phyloP scores from a whole-genome alignment of 305 asterid genomes.

The Rubia balearica region DNA sequence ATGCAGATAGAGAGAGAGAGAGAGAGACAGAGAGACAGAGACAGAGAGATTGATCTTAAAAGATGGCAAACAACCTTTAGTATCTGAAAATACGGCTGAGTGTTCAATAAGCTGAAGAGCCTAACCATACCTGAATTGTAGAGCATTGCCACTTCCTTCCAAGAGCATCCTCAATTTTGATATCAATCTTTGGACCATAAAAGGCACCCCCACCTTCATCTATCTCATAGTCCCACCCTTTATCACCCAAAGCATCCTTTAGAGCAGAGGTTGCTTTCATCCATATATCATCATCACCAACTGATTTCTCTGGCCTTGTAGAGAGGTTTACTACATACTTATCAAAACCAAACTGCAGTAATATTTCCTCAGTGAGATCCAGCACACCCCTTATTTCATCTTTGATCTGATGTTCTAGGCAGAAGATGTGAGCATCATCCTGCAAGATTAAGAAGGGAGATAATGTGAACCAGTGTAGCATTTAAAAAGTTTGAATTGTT shows the following conservation, averaged over 20 bases:
- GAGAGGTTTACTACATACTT: slow-evolving; percentile 92
- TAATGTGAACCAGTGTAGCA: slow-evolving; percentile 2
- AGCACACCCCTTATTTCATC: slow-evolving; percentile 88
- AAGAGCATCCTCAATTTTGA: slow-evolving; percentile 94
- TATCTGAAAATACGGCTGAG: not conserved
- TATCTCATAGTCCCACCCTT: slow-evolving; percentile 79
- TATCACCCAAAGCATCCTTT: slow-evolving; percentile 76
- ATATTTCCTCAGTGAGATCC: slow-evolving; percentile 87
- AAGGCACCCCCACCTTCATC: slow-evolving; percentile 98
- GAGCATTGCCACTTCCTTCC: slow-evolving; percentile 99
- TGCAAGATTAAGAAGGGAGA: slow-evolving; percentile 28
- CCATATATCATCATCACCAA: slow-evolving; percentile 82
- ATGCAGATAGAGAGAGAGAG: not conserved
- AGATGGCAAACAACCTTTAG: too few species aligned
- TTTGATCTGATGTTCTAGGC: slow-evolving; percentile 87
- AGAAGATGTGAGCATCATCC: slow-evolving; percentile 98
- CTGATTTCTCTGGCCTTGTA: slow-evolving; percentile 86
- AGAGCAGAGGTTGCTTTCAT: slow-evolving; percentile 78
- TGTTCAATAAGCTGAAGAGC: not conserved
- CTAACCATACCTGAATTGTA: slow-evolving; percentile 60
- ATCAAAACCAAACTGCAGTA: slow-evolving; percentile 79
- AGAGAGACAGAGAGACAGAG: not conserved
- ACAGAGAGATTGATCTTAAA: not conserved
- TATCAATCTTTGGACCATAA: slow-evolving; percentile 96
- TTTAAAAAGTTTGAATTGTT: slow-evolving; percentile 1